Evolutionary conservation across 2,329 filamentous ascomycete genomes (phyloP), one percentile per base, ranked within the genome.

Genomic region (Simplicillium aogashimaense): DNA sequence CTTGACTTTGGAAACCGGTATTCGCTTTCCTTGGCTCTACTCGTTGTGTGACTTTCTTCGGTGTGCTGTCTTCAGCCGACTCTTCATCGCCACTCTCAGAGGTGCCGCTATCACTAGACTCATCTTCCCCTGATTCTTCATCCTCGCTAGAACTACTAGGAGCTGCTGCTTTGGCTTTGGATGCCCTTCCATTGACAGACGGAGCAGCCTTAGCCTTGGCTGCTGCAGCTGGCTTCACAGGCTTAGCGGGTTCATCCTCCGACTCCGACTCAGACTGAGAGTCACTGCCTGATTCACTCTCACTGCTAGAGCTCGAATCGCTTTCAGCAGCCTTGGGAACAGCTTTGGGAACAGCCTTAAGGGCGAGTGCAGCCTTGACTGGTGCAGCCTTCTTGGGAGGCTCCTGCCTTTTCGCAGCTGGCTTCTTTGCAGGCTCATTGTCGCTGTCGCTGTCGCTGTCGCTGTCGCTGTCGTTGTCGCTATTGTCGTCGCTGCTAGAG

Each of bases 21-120:
- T 32, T 15, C 5, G 30, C 30, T 7, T 13, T n/a, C 30, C 13
- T 15, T 5, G 30, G 13, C 11, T 32, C 30, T 5, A 13, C 13
- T n/a, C 13, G 15, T n/a, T 13, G 13, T 16, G 53, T 49, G n/a
- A 63, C 56, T 35, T 61, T 58, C 49, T 63, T 61, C 2, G 67
- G 63, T 47, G 65, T 56, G 34, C 67, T 62, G 3, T 50, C 54
- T 45, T 44, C 49, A 11, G 46, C 43, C 10, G 48, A 46, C 10
- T 49, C 40, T 12, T 44, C 48, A 28, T 53, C 43, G 18, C 49
- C 50, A 15, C 47, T 53, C 52, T 35, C 53, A 50, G 7, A 52
- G 51, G 15, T 9, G 3, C 4, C 20, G 20, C 20, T 12, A 25
- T 4, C 18, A 10, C 14, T 20, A 10, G 10, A 37, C 13, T 14